A percentile compares a stretch with the other conserved stretches of the same genome.
Conservation (phyloP, 768 basidiomycete species). For the Nidularia pulvinata region DNA sequence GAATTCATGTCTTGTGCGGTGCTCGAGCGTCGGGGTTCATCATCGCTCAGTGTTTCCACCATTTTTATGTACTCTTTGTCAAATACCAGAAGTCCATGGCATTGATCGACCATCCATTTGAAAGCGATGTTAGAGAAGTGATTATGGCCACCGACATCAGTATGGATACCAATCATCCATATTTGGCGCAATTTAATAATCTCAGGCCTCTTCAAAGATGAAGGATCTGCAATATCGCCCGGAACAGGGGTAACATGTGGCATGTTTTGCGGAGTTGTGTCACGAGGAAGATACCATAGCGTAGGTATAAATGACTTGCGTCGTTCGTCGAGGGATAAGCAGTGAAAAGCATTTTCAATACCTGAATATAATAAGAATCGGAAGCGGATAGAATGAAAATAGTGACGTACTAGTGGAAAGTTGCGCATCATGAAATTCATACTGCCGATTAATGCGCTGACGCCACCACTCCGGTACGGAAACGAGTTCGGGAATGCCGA, state of each 20-base stretch:
- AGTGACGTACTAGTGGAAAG: background rate
- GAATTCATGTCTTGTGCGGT: no score
- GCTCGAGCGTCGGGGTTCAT: no score
- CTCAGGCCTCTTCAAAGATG: background rate
- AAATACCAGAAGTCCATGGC: background rate
- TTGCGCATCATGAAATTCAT: background rate
- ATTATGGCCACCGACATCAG: background rate
- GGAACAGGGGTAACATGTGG: background rate
- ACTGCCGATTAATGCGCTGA: background rate
- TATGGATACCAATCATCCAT: background rate
- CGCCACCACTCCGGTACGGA: background rate
- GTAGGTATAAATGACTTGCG: background rate
- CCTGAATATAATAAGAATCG: background rate
- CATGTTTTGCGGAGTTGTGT: background rate
- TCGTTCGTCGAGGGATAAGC: background rate
- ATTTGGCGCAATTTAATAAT: background rate
- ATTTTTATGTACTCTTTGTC: background rate
- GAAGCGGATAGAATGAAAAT: background rate
- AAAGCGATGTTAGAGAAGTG: background rate
- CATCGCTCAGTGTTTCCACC: background rate
- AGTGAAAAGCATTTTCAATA: background rate
- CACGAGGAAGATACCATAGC: background rate
- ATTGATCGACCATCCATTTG: background rate
- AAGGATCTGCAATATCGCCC: background rate
- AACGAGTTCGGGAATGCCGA: background rate